Base-by-base conservation (phyloP, 2,329 filamentous ascomycete species). In the Colletotrichum tropicicola region DNA sequence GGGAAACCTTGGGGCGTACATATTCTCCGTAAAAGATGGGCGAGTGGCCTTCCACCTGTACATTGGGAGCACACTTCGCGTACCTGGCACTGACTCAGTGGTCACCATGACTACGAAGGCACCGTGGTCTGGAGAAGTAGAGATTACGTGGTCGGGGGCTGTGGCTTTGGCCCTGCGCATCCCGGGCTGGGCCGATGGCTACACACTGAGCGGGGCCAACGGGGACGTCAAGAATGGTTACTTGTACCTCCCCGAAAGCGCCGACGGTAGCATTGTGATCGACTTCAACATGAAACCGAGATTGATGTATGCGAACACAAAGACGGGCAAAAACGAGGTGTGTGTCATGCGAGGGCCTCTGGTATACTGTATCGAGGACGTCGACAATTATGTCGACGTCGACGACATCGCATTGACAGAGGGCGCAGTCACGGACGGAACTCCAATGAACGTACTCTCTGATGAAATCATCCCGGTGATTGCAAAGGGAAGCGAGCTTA, bases 351-450 rank as follows among this genome's bases (percentile, higher is more conserved):
- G 56, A 23, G 56, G 56, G 1, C 56, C 56, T 21, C 13, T 59
- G n/a, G 56, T 59, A 6, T 59, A 59, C 35, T 59, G 56, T 35
- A 49, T 49, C 37, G 47, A 59, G 25, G 56, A 59, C 23, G 56
- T 52, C n/a, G 47, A 59, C 35, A 59, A 59, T n/a, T 12, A 35
- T 3, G 6, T 59, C 15, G 56, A 59, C 47, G 23, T 59, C 0
- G 56, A 59, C 5, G 43, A 52, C 8, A 32, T 59, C 17, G 17
- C 37, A 2, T 17, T 59, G 1, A 21, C 25, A 23, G 15, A 6
- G 6, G 37, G 23, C 10, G 13, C 10, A 6, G 21, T 59, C 12
- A 39, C 21, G 13, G 56, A 52, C 13, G 44, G 35, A 9, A 5
- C 13, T 9, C 56, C 23, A 4, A 2, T 59, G 17, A 44, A 52